phyloP scores from a whole-genome alignment of 2,329 filamentous ascomycete genomes.

The Paramyrothecium sp. region DNA sequence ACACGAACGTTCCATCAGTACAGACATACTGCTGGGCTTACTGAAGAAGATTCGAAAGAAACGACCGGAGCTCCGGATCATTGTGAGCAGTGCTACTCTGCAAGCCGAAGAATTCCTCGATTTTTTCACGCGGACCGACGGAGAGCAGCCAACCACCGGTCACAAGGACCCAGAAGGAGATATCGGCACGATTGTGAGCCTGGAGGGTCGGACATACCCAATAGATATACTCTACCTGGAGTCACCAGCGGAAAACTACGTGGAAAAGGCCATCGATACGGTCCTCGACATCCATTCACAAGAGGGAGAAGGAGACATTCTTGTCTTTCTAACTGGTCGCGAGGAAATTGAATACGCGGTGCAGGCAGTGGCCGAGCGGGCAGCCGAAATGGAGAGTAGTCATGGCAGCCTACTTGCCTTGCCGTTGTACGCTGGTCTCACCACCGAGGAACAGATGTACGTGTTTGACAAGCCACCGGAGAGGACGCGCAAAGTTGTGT shows the following conservation, averaged over 20 bases:
- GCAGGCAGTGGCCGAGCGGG: conserved; percentile 74
- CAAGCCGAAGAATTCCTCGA: conserved; percentile 82
- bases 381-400: conserved; percentile 51
- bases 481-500: conserved; percentile 84
- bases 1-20: conserved; percentile 89
- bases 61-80: conserved; percentile 77
- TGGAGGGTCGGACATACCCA: conserved; percentile 85
- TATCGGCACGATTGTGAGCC: conserved; percentile 63
- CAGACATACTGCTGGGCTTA: conserved; percentile 84
- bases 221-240: conserved; percentile 84
- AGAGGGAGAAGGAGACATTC: conserved; percentile 80
- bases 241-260: conserved; percentile 77
- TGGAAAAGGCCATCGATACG: conserved; percentile 78
- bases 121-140: conserved; percentile 63
- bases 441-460: conserved; percentile 90
- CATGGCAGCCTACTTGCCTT: conserved; percentile 40
- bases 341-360: conserved; percentile 87
- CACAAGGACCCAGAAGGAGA: conserved; percentile 26
- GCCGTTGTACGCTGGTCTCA: conserved; percentile 84
- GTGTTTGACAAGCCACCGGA: conserved; percentile 84
- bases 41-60: conserved; percentile 86
- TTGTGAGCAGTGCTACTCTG: conserved; percentile 90
- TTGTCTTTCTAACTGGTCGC: conserved; percentile 88
- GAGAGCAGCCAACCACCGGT: conserved; percentile 26
- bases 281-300: conserved; percentile 84